Evolutionary conservation across 2,329 filamentous ascomycete genomes (phyloP).

Genomic region (Botrytis galanthina): DNA sequence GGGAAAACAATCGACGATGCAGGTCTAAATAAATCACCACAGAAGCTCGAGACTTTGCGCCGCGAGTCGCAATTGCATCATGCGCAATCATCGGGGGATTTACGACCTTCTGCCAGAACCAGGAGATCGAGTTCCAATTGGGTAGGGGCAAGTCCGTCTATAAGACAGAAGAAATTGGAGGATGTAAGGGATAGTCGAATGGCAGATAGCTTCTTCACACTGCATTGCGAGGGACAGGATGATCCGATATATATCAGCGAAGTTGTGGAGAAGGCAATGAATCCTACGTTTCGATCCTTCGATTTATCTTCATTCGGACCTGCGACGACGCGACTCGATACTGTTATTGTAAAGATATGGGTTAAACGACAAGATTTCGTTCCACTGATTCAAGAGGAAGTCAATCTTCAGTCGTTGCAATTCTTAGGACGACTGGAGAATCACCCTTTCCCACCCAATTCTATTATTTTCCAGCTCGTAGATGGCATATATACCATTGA

Average conservation of each 20-base stretch:
- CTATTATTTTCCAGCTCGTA: conserved; percentile 77
- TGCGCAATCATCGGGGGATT: conserved; percentile 54
- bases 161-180: conserved; percentile 73
- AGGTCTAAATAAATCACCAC: conserved; percentile 62
- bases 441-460: conserved; percentile 75
- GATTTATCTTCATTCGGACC: conserved; percentile 66
- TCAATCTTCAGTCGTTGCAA: conserved; percentile 71
- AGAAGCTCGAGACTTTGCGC: conserved; percentile 55
- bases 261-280: conserved; percentile 74
- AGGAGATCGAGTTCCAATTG: conserved; percentile 62
- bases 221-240: conserved; percentile 65
- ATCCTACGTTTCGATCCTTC: conserved; percentile 86
- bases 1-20: conserved; percentile 72
- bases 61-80: conserved; percentile 53
- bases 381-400: conserved; percentile 66
- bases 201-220: conserved; percentile 85
- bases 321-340: conserved; percentile 61
- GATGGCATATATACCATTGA: conserved; percentile 86
- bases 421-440: conserved; percentile 72
- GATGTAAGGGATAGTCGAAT: conserved; percentile 67
- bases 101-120: conserved; percentile 43
- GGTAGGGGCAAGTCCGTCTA: conserved; percentile 56
- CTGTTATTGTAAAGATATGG: conserved; percentile 72
- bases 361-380: conserved; percentile 56
- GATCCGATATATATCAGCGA: conserved; percentile 92